A percentile compares a stretch with the other conserved stretches of the same genome.
Evolutionary conservation across 345 rosid genomes (phyloP).

Genomic region (Citrus trifoliata): DNA sequence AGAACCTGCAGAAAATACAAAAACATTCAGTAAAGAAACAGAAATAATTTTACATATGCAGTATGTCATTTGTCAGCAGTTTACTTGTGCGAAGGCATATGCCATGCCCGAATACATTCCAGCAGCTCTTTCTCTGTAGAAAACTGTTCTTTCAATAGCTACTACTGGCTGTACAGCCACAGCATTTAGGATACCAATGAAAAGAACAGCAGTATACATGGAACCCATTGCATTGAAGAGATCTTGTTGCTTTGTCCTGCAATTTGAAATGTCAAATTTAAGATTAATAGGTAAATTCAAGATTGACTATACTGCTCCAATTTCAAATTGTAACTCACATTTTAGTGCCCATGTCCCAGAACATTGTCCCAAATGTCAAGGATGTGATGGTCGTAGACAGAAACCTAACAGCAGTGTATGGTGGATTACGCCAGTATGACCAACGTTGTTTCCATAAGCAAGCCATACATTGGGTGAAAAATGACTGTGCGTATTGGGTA

Average conservation of each 20-base stretch:
- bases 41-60: background rate
- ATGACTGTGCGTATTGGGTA: conserved; percentile 28
- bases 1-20: conserved; percentile 52
- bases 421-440: conserved; percentile 54
- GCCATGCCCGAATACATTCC: background rate
- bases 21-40: background rate
- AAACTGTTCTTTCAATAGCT: background rate
- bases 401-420: conserved; percentile 41
- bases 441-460: conserved; percentile 48
- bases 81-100: background rate
- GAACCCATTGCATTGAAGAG: background rate
- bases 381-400: conserved; percentile 33
- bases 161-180: background rate
- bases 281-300: background rate
- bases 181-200: background rate
- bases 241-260: background rate
- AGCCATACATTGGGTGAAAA: conserved; percentile 31
- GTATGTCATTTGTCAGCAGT: background rate
- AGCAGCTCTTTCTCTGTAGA: background rate
- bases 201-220: background rate
- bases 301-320: background rate
- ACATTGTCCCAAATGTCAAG: conserved; percentile 36
- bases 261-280: background rate
- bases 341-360: conserved; percentile 42
- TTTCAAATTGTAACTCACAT: conserved; percentile 17